These are phyloP conservation scores for Sutorius eximius DNA, from an alignment of 1,284 basidiomycete genomes.

Conservation along the genomic window DNA sequence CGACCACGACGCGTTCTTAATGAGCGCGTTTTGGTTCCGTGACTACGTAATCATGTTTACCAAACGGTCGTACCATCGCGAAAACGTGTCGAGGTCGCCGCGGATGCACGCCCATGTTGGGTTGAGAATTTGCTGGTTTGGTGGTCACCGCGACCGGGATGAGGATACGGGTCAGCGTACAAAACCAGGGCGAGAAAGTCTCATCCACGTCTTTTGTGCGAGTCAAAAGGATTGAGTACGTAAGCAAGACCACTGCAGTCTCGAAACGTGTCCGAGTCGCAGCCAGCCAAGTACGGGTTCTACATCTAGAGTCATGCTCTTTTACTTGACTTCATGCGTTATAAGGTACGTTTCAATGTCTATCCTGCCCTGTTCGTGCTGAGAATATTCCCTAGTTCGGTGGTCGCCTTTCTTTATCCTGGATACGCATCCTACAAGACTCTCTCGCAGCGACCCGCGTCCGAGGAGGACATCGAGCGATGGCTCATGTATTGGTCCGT, in stretches of 20 bases:
- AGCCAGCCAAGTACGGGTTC: neutral
- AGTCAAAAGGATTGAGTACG: no score
- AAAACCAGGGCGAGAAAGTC: no score
- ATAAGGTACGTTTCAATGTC: conserved; percentile 35
- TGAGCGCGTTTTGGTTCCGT: conserved; percentile 22
- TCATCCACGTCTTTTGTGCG: no score
- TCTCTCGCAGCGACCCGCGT: conserved; percentile 74
- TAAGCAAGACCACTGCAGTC: no score
- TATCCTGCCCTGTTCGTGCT: neutral
- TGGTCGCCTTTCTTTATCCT: conserved; percentile 76
- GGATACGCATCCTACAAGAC: conserved; percentile 87
- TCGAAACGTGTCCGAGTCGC: conserved; percentile 14
- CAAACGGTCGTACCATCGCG: neutral
- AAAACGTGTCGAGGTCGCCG: conserved; percentile 12
- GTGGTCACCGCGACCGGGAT: no score
- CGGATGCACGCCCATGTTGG: no score
- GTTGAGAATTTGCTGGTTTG: no score
- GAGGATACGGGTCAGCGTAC: no score
- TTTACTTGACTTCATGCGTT: conserved; percentile 49
- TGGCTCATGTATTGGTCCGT: conserved; percentile 94
- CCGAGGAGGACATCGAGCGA: conserved; percentile 75
- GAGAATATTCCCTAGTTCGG: conserved; percentile 46
- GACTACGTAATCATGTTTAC: conserved; percentile 29
- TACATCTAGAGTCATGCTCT: conserved; percentile 41
- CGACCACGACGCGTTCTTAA: conserved; percentile 29